A percentile compares a stretch with the other conserved stretches of the same genome.
Conservation (phyloP, 805 yeast species). For the Blastobotrys chiropterorum region DNA sequence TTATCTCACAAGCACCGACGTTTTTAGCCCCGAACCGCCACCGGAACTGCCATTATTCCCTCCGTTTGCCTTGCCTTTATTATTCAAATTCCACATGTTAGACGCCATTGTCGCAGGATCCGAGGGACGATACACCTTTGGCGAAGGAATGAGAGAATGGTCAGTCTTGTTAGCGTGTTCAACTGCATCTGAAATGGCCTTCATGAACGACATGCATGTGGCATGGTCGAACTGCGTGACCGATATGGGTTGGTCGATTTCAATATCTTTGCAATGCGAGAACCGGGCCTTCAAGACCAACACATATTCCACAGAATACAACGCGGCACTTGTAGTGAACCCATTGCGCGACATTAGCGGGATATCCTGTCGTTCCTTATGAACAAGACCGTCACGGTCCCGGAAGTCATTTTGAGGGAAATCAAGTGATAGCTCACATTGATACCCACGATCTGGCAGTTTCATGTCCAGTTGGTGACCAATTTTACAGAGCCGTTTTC, state of each 20-base stretch:
- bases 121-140: constrained; percentile 13
- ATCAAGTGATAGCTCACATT: constrained; percentile 24
- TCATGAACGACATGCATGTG: constrained; percentile 31
- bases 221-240: constrained; percentile 34
- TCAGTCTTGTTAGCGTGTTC: constrained; percentile 22
- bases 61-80: not conserved
- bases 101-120: not conserved
- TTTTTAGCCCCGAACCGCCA: not conserved
- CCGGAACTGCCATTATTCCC: not conserved
- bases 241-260: constrained; percentile 28
- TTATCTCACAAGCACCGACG: not conserved
- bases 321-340: constrained; percentile 31
- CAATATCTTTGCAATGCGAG: constrained; percentile 34
- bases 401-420: constrained; percentile 24
- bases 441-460: constrained; percentile 22
- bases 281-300: constrained; percentile 32
- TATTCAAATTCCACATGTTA: not conserved
- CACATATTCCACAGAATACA: constrained; percentile 30
- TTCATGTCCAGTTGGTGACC: constrained; percentile 24
- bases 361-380: constrained; percentile 31
- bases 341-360: constrained; percentile 31
- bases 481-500: constrained; percentile 27
- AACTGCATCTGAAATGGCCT: constrained; percentile 29
- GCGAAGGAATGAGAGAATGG: constrained; percentile 15
- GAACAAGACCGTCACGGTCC: constrained; percentile 22